Base-by-base conservation (phyloP, 192 early-diverging fungal species). In the Neocallimastix lanati region DNA sequence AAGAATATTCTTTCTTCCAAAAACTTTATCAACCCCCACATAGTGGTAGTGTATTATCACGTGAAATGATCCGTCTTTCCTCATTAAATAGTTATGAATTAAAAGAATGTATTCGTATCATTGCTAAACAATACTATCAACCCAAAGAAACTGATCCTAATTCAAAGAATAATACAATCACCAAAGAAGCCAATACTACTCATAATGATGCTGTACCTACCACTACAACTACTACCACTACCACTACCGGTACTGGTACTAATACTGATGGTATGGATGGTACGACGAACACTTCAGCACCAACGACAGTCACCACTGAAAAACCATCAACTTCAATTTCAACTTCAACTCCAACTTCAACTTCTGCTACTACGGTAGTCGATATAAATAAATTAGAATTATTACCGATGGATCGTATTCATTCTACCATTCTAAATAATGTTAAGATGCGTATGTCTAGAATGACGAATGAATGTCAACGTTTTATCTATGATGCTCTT, bases 401-500 rank as follows among this genome's bases (percentile, higher is more conserved):
- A 4, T 25, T 67, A 67, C 50, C 50, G 1, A 0, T 9, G 9
- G 50, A 67, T 67, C 2, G n/a, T 9, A n/a, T 67, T 9, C 50
- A n/a, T 21, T 67, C 50, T 25, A 67, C 50, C 4, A 67, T 67
- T 4, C 16, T 67, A n/a, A 67, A 67, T 67, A 67, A 67, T n/a
- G 50, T 67, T 1, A 67, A 67, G 9, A 4, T 25, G 0, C 50
- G 25, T n/a, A 27, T 67, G 25, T 2, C 50, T 9, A 78, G 36
- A 76, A 82, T 92, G 37, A 86, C 83, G 13, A 79, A 76, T 25
- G 78, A 79, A 37, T 82, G 87, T 29, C 91, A 92, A 80, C 82
- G 83, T 28, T 83, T 88, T 30, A 85, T 92, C 15, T 92, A 88
- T 82, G 87, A 91, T 78, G 84, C 90, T 2, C 76, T 92, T 1